Base-by-base conservation (phyloP, 164 flowering plant species). In the Nymphaea thermarum region DNA sequence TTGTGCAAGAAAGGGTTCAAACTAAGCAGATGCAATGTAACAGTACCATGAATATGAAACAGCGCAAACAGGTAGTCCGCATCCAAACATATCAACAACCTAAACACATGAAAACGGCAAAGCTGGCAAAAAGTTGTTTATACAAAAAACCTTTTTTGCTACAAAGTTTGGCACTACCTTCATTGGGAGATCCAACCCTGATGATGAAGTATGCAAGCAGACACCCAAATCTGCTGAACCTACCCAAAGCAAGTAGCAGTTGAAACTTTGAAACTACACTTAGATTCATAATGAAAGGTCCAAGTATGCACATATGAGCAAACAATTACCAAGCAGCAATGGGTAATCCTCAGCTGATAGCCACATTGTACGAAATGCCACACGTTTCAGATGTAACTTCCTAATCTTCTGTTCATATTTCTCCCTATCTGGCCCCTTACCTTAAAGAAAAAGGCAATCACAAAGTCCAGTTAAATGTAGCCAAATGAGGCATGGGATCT, bases 21-120 rank as follows among this genome's bases (percentile, higher is more conserved):
- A 47, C 55, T 47, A 47, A 47, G 36, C 55, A 47, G 55, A 7
- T 47, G 55, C 12, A 12, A 47, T 47, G 36, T 47, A 65, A 71
- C 43, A 44, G 80, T 82, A 94, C 98, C 98, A 94, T 51, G 96
- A 90, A 82, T 81, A 94, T 18, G 96, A 90, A 71, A 85, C 95
- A 69, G 96, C 96, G 83, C 97, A 91, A 63, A 91, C 99, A 64
- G 99, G 99, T 44, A 94, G 75, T 60, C 99, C 96, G 80, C 99
- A 91, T 44, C 96, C 99, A 76, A 91, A 91, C 99, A 91, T 94
- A 74, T 94, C 99, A 65, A 94, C 99, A 67, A 94, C 96, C 97
- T 94, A 76, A 69, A n/a, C 42, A 6, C 63, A 10, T 7, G 55
- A 12, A 47, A 47, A 6, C 55, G 4, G 55, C 55, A 4, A 47